Evolutionary conservation across 768 basidiomycete genomes (phyloP).

Genomic region (Tephrocybe sp.): DNA sequence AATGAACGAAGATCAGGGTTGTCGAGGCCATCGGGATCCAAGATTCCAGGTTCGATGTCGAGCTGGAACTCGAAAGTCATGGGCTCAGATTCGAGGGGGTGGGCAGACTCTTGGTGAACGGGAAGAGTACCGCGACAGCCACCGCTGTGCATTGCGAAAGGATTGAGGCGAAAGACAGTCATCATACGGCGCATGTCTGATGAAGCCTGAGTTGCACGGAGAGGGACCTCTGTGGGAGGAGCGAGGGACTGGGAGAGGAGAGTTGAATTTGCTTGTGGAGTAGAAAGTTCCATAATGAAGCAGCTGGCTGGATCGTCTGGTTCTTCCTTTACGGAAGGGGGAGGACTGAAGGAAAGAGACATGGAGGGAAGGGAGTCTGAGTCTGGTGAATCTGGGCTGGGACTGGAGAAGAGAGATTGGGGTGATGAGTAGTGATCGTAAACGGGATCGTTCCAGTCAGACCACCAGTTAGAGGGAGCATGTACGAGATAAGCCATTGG

Average conservation of each 20-base stretch:
- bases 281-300: conserved; percentile 45
- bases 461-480: background rate
- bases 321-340: conserved; percentile 34
- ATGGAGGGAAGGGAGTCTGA: conserved; percentile 7
- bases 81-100: conserved; percentile 60
- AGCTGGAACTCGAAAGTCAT: conserved; percentile 67
- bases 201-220: conserved; percentile 73
- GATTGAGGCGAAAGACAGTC: conserved; percentile 75
- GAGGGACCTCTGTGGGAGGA: conserved; percentile 64
- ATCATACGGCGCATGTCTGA: conserved; percentile 74
- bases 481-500: conserved; percentile 4
- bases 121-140: conserved; percentile 34
- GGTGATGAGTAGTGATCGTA: conserved; percentile 10
- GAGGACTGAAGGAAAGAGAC: conserved; percentile 4
- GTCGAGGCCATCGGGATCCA: conserved; percentile 13
- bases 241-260: conserved; percentile 38
- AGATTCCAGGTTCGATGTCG: conserved; percentile 25
- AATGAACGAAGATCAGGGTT: conserved; percentile 27
- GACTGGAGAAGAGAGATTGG: conserved; percentile 20
- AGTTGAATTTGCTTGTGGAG: conserved; percentile 15
- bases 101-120: conserved; percentile 44
- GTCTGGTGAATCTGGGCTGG: conserved; percentile 8
- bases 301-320: conserved; percentile 35
- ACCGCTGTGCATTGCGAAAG: conserved; percentile 65
- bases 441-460: background rate